Evolutionary conservation across 2,329 filamentous ascomycete species (phyloP), one percentile per base, ranked within the genome.

Genomic region (Ascochyta lentis): DNA sequence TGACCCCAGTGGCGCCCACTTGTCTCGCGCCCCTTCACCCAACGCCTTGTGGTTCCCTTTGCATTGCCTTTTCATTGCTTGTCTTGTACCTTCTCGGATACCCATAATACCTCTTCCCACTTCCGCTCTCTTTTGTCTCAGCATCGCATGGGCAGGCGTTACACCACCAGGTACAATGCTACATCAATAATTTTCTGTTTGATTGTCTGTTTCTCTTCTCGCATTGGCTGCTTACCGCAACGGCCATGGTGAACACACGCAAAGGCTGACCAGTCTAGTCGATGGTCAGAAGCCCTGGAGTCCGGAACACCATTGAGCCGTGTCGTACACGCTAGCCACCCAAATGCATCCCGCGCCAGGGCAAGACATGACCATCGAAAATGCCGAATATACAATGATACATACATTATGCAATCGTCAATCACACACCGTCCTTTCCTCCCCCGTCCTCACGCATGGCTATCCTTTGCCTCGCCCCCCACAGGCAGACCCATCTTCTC

Each of bases 41-140:
- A 43, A 62, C 59, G 54, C 45, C 58, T 63, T 57, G 42, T 58
- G 39, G 47, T 56, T 49, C 26, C 23, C 35, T 47, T 65, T 68
- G 58, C 33, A 66, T 68, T 71, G 58, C 23, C 35, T 47, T 65
- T 68, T 58, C 33, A 66, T 68, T 71, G 58, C 60, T 66, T 70
- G 66, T 64, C 66, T 57, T 53, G 58, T 40, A 56, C 49, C 50
- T 15, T 55, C 63, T 49, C 55, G 59, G 66, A 72, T 72, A 72
- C 69, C 69, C 69, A 64, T 62, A 60, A 64, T 63, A 34, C 44
- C 46, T 48, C 49, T 54, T 52, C 51, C 54, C 52, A 49, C 43
- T 34, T 50, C 33, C 42, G 37, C 56, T 49, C 56, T 23, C 27
- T 43, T 48, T 38, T 55, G 41, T 49, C 42, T 29, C 45, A 45